Evolutionary conservation across 108 stramenopile species (phyloP).

Genomic region (Mayamaea pseudoterrestris): DNA sequence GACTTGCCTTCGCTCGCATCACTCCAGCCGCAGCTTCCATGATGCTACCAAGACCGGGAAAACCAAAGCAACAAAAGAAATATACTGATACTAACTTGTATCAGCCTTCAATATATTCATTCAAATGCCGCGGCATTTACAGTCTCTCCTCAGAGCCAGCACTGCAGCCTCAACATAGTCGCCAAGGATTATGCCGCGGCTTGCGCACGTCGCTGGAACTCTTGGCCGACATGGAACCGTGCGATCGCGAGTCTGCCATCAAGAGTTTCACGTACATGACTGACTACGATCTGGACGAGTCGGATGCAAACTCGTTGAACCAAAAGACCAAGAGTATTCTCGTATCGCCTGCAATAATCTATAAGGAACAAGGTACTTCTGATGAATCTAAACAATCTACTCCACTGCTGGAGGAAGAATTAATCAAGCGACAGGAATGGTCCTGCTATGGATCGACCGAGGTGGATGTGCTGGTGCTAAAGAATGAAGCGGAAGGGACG

Average conservation of each 20-base stretch:
- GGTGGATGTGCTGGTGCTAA: constrained; percentile 30
- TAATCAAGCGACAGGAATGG: constrained; percentile 14
- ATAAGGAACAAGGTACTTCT: constrained; percentile 1
- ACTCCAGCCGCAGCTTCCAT: too few relatives aligned
- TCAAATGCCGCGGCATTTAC: constrained; percentile 24
- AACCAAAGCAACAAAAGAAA: too few relatives aligned
- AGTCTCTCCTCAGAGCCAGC: constrained; percentile 4
- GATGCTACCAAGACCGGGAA: too few relatives aligned
- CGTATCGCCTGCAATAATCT: constrained; percentile 11
- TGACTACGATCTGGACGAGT: constrained; percentile 1
- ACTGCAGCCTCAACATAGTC: neutral
- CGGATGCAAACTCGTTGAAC: neutral
- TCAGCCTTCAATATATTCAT: constrained; percentile 29
- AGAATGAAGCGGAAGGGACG: neutral
- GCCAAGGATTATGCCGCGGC: constrained; percentile 16
- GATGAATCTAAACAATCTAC: neutral
- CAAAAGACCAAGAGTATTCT: neutral
- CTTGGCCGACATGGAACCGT: constrained; percentile 19
- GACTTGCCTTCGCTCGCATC: too few relatives aligned
- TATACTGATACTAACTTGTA: too few relatives aligned
- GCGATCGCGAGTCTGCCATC: constrained; percentile 21
- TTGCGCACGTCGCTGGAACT: constrained; percentile 25
- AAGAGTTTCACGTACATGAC: constrained; percentile 13
- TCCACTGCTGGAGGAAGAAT: constrained; percentile 2
- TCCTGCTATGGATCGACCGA: constrained; percentile 35